A percentile compares a stretch with the other conserved stretches of the same genome.
Evolutionary conservation across 768 basidiomycete species (phyloP).

Genomic region (Trametes meyenii): DNA sequence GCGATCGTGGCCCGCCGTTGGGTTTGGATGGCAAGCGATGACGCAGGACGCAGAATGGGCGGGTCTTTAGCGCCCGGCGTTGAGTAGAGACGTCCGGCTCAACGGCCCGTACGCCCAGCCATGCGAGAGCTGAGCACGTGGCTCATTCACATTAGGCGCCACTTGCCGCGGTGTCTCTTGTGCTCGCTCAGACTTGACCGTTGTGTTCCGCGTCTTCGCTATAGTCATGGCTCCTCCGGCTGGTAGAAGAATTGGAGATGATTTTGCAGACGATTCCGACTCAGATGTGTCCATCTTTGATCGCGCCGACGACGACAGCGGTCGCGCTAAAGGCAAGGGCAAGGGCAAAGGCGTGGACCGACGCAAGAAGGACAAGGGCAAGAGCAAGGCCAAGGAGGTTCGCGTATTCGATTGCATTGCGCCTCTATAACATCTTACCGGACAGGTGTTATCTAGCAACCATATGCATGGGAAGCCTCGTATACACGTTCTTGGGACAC

Average conservation of each 20-base stretch:
- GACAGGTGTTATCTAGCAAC: slow-evolving; percentile 51
- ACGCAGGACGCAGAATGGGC: background rate
- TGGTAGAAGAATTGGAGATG: slow-evolving; percentile 29
- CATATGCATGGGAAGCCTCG: slow-evolving; percentile 95
- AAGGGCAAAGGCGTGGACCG: slow-evolving; percentile 59
- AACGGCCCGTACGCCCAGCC: background rate
- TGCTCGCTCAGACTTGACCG: background rate
- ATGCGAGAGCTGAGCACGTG: background rate
- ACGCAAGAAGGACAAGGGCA: slow-evolving; percentile 57
- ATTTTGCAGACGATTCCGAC: slow-evolving; percentile 60
- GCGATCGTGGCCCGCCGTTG: background rate
- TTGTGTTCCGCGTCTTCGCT: background rate
- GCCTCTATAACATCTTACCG: background rate
- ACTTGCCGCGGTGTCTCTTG: background rate
- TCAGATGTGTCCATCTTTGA: slow-evolving; percentile 63
- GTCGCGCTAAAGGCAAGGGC: slow-evolving; percentile 37
- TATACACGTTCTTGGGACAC: slow-evolving; percentile 97
- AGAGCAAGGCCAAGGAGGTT: slow-evolving; percentile 58
- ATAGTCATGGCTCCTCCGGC: slow-evolving; percentile 26
- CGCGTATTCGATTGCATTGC: slow-evolving; percentile 16
- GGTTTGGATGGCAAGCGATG: background rate
- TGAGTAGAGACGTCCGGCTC: background rate
- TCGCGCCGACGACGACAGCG: slow-evolving; percentile 45
- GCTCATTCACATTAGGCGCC: no score
- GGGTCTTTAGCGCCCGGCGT: background rate